Conservation (phyloP, 2,329 filamentous ascomycete species). For the Aspergillus proliferans region DNA sequence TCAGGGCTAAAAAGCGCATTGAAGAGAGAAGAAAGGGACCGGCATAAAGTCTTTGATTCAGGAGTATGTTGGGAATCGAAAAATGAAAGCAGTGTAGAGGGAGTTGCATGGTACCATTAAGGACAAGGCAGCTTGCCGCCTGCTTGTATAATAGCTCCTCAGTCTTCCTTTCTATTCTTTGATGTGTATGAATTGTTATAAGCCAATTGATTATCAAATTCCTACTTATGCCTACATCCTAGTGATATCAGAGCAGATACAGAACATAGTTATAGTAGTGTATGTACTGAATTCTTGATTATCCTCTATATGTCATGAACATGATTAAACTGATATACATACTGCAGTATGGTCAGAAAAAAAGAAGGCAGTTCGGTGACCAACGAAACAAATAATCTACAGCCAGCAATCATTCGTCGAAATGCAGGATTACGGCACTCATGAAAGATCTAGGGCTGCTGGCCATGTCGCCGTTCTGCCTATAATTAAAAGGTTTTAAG, state of each 20-base stretch:
- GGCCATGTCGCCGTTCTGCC: background rate
- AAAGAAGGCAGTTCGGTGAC: background rate
- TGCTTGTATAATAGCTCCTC: background rate
- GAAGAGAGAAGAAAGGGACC: conserved; percentile 65
- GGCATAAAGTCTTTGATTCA: background rate
- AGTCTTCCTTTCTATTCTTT: background rate
- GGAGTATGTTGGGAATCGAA: background rate
- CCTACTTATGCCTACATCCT: too few species aligned
- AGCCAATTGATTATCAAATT: too few species aligned
- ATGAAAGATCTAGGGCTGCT: too few species aligned
- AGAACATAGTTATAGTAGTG: too few species aligned
- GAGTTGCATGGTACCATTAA: background rate
- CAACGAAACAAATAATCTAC: conserved; percentile 13
- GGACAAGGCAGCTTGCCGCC: too few species aligned
- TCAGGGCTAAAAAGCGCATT: conserved; percentile 77
- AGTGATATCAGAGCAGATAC: too few species aligned
- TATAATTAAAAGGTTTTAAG: background rate
- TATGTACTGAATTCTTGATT: background rate
- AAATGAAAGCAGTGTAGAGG: background rate
- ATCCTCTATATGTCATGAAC: conserved; percentile 2
- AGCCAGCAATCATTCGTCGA: conserved; percentile 10
- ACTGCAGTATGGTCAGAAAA: background rate
- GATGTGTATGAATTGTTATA: background rate
- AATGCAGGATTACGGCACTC: background rate
- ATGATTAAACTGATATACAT: conserved; percentile 3